Percentiles rank a stretch among this genome's conserved stretches.
phyloP scores from a whole-genome alignment of 1,139 yeast species.

The Dujonia santamariae region DNA sequence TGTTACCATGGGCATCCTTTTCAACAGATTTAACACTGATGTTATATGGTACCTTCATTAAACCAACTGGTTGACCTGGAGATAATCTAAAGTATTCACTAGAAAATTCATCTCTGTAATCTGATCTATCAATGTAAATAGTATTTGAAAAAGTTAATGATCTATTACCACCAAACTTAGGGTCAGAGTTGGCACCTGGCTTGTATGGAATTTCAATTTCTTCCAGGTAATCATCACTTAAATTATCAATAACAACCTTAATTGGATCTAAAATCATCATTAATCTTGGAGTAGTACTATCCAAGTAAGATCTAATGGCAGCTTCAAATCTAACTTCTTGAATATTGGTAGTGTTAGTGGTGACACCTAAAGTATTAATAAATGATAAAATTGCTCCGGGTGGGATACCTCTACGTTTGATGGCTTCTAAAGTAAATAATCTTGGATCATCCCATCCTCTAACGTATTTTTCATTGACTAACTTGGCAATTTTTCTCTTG shows the following conservation, averaged over 20 bases:
- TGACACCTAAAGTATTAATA: conserved; percentile 94
- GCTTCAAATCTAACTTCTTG: conserved; percentile 88
- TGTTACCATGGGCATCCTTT: conserved; percentile 59
- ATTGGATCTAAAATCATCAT: conserved; percentile 92
- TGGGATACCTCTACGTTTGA: conserved; percentile 96
- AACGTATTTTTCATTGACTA: conserved; percentile 77
- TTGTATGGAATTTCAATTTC: conserved; percentile 80
- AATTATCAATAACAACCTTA: conserved; percentile 77
- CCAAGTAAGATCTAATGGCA: conserved; percentile 83
- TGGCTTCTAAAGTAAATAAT: conserved; percentile 88
- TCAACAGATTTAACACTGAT: conserved; percentile 71
- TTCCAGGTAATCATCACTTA: conserved; percentile 72
- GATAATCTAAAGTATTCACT: conserved; percentile 84
- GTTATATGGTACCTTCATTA: conserved; percentile 85
- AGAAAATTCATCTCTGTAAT: conserved; percentile 66
- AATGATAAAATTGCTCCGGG: conserved; percentile 97
- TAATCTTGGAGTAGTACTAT: conserved; percentile 88
- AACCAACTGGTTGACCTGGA: conserved; percentile 94
- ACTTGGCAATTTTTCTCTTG: conserved; percentile 91
- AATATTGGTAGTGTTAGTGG: conserved; percentile 88
- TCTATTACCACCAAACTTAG: conserved; percentile 74
- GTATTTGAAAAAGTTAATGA: conserved; percentile 71
- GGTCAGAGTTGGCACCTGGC: conserved; percentile 69
- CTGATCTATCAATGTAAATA: conserved; percentile 81
- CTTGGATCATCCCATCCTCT: conserved; percentile 99